phyloP scores from a whole-genome alignment of 306 rosid genomes.

The Alnus glutinosa region DNA sequence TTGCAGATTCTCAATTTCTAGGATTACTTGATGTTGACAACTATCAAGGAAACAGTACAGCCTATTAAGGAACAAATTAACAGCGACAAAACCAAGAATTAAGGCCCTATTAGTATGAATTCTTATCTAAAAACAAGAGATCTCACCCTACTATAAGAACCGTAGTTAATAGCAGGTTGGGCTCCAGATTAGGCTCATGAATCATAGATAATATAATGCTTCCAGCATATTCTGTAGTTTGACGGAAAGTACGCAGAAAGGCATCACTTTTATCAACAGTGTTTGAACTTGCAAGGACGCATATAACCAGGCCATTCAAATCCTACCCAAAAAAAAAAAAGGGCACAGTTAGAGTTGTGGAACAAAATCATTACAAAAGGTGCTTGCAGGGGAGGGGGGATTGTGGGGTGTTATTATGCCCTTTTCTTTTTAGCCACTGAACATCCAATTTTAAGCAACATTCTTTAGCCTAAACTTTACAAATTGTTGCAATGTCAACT shows the following conservation, averaged over 20 bases:
- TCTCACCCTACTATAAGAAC: constrained; percentile 75
- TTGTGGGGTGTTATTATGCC: not conserved
- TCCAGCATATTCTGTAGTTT: constrained; percentile 54
- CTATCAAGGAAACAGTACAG: not conserved
- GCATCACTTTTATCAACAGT: constrained; percentile 44
- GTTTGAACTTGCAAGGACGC: constrained; percentile 66
- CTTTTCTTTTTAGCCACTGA: not conserved
- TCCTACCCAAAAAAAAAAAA: constrained; percentile 47
- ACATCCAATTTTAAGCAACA: not conserved
- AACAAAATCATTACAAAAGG: not conserved
- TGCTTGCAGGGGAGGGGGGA: not conserved
- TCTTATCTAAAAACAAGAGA: constrained; percentile 28
- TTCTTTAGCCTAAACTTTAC: not conserved
- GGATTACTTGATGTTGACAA: not conserved
- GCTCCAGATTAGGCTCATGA: constrained; percentile 70
- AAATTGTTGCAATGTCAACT: no score
- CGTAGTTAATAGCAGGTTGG: constrained; percentile 71
- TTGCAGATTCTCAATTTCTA: not conserved
- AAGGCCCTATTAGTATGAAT: constrained; percentile 4
- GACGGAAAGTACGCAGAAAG: constrained; percentile 63
- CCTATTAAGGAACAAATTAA: not conserved
- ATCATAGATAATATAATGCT: constrained; percentile 61
- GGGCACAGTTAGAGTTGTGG: constrained; percentile 12
- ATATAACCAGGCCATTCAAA: constrained; percentile 63
- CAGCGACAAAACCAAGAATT: not conserved